These are phyloP conservation scores for Capronia epimyces DNA, from an alignment of 2,329 filamentous ascomycete genomes.

Conservation along the genomic window DNA sequence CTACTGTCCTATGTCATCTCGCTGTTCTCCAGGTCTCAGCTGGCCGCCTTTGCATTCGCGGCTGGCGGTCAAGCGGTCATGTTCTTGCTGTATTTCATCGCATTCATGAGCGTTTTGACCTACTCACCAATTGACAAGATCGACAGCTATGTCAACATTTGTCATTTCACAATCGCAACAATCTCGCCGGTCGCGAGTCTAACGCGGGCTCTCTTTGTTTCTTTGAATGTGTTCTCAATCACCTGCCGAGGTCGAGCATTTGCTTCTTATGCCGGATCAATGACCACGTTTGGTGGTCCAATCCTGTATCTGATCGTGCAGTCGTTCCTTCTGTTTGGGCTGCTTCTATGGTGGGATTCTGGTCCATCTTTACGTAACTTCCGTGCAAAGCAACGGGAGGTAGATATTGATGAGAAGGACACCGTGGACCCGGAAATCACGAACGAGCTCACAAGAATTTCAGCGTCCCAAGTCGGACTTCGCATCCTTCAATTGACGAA, in stretches of 20 bases:
- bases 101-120: constrained; percentile 66
- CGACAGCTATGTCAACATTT: constrained; percentile 60
- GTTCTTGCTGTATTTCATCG: constrained; percentile 67
- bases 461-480: constrained; percentile 60
- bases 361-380: constrained; percentile 59
- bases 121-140: constrained; percentile 66
- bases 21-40: constrained; percentile 69
- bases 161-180: constrained; percentile 68
- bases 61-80: constrained; percentile 68
- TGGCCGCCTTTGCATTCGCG: constrained; percentile 78
- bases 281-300: constrained; percentile 73
- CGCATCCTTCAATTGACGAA: constrained; percentile 78
- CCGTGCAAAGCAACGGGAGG: constrained; percentile 41
- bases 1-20: constrained; percentile 76
- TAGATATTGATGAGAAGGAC: constrained; percentile 37
- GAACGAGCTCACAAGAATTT: constrained; percentile 60
- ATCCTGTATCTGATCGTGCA: constrained; percentile 79
- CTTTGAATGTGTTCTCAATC: constrained; percentile 77
- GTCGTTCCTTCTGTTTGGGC: constrained; percentile 61
- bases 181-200: constrained; percentile 74
- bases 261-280: constrained; percentile 62
- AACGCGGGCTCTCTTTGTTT: constrained; percentile 66
- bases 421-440: constrained; percentile 55
- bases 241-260: constrained; percentile 62
- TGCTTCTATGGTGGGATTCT: constrained; percentile 75